Base-by-base conservation (phyloP, 1,139 yeast genomes). In the Ogataea hybrid region DNA sequence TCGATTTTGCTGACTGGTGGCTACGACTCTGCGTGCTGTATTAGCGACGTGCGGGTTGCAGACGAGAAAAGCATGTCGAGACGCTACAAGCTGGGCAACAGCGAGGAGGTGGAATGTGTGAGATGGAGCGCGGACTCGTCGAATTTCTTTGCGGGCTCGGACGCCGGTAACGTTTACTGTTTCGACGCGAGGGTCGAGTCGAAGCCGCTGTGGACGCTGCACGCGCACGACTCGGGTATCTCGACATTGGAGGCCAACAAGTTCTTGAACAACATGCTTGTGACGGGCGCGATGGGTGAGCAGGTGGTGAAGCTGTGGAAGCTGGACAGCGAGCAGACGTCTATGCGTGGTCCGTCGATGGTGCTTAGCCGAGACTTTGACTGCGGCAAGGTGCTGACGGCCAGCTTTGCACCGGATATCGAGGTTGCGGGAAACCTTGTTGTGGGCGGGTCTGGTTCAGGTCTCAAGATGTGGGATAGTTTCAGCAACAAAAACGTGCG, bases 181-280 rank as follows among this genome's bases (percentile, higher is more conserved):
- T 90, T 85, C 57, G 98, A 92, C 65, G 83, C 87, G 35, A 79
- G 96, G 62, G 62, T 66, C 36, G 73, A 71, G 34, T 71, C 75
- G 40, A 78, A 75, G 52, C 89, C 96, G 20, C 59, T 92, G 29
- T 92, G 99, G 99, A 87, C 95, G 5, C 73, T 92, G 57, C 96
- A 94, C 67, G 98, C 98, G 2, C 98, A 92, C 63, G 97, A 92
- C 65, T 79, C 95, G 4, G 97, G 95, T 46, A 84, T 92, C 47
- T 84, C 97, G 9, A 75, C 94, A 3, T 75, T 94, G 55, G 84
- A 83, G 54, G 75, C 83, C 35, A 89, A 87, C 64, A 61, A 64
- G 25, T 75, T 71, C 59, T 65, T 88, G 37, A 83, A 84, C 21
- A 95, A 95, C 14, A 70, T 86, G 73, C 66, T 92, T 62, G 79